Evolutionary conservation across 139 green algal genomes (phyloP).

Genomic region (Tetradesmus lagerheimii): DNA sequence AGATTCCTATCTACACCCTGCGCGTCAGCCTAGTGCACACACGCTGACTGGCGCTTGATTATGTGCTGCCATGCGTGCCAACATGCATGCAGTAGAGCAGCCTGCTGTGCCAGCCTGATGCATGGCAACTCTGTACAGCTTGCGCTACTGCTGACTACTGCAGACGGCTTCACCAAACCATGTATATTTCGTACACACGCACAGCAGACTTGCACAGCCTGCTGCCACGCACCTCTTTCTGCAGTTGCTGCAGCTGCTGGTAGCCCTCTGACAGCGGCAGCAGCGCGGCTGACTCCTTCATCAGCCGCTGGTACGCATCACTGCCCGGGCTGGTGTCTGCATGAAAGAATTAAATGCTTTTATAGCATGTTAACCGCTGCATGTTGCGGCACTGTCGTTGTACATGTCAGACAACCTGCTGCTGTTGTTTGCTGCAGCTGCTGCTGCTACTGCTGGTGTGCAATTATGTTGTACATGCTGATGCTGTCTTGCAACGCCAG

Average conservation of each 20-base stretch:
- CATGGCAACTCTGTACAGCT: neutral
- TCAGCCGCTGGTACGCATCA: slow-evolving; percentile 38
- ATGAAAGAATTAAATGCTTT: neutral
- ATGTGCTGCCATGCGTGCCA: no score
- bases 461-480: neutral
- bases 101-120: neutral
- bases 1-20: no score
- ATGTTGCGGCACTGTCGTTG: neutral
- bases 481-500: neutral
- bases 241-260: slow-evolving; percentile 28
- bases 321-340: slow-evolving; percentile 5
- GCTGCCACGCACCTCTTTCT: slow-evolving; percentile 19
- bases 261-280: slow-evolving; percentile 32
- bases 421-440: neutral
- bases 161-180: no score
- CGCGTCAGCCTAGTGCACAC: no score
- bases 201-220: no score
- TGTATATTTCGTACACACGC: no score
- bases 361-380: no score
- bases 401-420: neutral
- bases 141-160: neutral
- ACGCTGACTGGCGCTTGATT: no score
- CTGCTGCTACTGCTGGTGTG: neutral
- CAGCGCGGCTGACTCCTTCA: slow-evolving; percentile 25
- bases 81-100: no score